A percentile compares a stretch with the other conserved stretches of the same genome.
phyloP scores from a whole-genome alignment of 1,139 yeast genomes.

The Candida gigantensis region DNA sequence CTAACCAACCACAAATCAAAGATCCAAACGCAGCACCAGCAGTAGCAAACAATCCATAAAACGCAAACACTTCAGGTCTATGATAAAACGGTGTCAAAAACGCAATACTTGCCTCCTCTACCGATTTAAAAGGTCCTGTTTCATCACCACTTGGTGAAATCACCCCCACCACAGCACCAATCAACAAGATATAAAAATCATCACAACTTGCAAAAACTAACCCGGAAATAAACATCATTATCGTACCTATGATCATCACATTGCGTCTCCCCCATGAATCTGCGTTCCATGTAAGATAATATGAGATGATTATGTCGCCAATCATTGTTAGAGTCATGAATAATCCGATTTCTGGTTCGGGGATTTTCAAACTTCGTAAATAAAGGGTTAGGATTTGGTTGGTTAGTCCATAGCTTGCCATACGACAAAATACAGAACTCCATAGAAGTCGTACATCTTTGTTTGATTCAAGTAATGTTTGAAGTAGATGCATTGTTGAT shows the following conservation, averaged over 20 bases:
- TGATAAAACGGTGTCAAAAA: constrained; percentile 68
- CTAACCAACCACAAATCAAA: constrained; percentile 58
- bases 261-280: constrained; percentile 52
- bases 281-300: constrained; percentile 31
- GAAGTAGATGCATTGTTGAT: constrained; percentile 25
- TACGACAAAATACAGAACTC: constrained; percentile 68
- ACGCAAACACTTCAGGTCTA: constrained; percentile 76
- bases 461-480: constrained; percentile 29
- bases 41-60: constrained; percentile 67
- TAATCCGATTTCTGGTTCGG: constrained; percentile 64
- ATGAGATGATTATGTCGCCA: constrained; percentile 41
- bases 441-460: constrained; percentile 67
- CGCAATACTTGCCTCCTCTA: constrained; percentile 85
- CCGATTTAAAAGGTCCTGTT: constrained; percentile 88
- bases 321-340: constrained; percentile 60
- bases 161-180: constrained; percentile 61
- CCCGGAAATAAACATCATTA: constrained; percentile 74
- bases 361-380: constrained; percentile 54
- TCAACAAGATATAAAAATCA: constrained; percentile 54
- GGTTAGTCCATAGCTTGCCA: constrained; percentile 79
- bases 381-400: constrained; percentile 79
- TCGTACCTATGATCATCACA: constrained; percentile 65
- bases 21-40: constrained; percentile 80
- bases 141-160: constrained; percentile 92
- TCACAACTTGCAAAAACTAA: constrained; percentile 53